Conservation (phyloP, 768 basidiomycete genomes). For the Leccinum ochraceum region DNA sequence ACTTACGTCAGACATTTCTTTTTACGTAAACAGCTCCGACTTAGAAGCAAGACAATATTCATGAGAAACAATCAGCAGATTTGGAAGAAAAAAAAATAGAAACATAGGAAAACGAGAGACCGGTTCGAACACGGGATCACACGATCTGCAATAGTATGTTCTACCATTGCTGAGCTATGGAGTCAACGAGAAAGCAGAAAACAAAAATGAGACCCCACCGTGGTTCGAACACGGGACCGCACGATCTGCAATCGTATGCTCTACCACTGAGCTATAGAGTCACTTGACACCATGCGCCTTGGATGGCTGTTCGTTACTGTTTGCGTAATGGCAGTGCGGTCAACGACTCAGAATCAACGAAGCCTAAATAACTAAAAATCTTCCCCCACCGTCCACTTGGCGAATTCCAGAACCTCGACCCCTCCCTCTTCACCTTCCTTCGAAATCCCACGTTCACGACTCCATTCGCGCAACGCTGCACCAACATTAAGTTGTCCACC, state of each 20-base stretch:
- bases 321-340: background rate
- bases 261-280: constrained; percentile 49
- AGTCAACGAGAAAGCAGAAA: constrained; percentile 11
- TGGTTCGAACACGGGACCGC: constrained; percentile 59
- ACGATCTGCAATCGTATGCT: constrained; percentile 65
- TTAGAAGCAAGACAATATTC: background rate
- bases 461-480: constrained; percentile 52
- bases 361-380: constrained; percentile 11
- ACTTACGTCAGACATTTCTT: constrained; percentile 7
- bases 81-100: background rate
- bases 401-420: constrained; percentile 49
- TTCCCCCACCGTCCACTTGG: constrained; percentile 68
- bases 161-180: constrained; percentile 49
- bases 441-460: constrained; percentile 46
- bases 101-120: background rate
- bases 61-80: no score
- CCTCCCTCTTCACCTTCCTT: constrained; percentile 33
- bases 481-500: constrained; percentile 50
- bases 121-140: constrained; percentile 54
- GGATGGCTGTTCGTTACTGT: background rate
- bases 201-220: constrained; percentile 45
- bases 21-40: background rate
- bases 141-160: constrained; percentile 64
- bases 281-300: constrained; percentile 25
- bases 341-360: no score